phyloP scores from a whole-genome alignment of 1,139 yeast species.

The Candida sp. region DNA sequence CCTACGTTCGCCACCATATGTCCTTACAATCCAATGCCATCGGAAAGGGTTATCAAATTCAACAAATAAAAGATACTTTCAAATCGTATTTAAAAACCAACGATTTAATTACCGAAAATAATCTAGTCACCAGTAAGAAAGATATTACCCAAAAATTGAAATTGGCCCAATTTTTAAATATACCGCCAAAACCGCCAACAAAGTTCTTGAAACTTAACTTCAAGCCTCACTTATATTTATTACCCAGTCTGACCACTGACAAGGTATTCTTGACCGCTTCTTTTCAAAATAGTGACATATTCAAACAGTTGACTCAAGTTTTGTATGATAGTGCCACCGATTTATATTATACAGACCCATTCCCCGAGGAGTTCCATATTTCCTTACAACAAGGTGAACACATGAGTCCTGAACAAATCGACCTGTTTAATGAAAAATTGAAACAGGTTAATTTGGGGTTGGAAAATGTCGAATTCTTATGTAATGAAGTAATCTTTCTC shows the following conservation, averaged over 20 bases:
- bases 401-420: neutral
- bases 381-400: slow-evolving; percentile 2
- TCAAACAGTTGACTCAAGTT: slow-evolving; percentile 4
- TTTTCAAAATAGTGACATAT: neutral
- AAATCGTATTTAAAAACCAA: slow-evolving; percentile 3
- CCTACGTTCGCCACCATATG: neutral
- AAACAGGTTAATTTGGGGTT: neutral
- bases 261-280: slow-evolving; percentile 8
- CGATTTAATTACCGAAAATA: neutral
- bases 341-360: slow-evolving; percentile 2
- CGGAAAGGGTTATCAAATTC: slow-evolving; percentile 5
- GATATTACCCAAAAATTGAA: neutral
- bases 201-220: slow-evolving; percentile 6
- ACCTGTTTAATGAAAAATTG: neutral
- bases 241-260: slow-evolving; percentile 6
- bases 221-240: slow-evolving; percentile 5
- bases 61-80: slow-evolving; percentile 3
- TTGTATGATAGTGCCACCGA: slow-evolving; percentile 6
- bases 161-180: slow-evolving; percentile 1
- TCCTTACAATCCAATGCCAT: slow-evolving; percentile 1
- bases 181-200: neutral
- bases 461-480: slow-evolving; percentile 1
- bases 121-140: slow-evolving; percentile 1
- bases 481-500: neutral
- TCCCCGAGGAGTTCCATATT: neutral